Percentiles rank a stretch among this genome's conserved stretches.
Evolutionary conservation across 2,329 filamentous ascomycete genomes (phyloP).

Genomic region (Phaeoacremonium minimum): DNA sequence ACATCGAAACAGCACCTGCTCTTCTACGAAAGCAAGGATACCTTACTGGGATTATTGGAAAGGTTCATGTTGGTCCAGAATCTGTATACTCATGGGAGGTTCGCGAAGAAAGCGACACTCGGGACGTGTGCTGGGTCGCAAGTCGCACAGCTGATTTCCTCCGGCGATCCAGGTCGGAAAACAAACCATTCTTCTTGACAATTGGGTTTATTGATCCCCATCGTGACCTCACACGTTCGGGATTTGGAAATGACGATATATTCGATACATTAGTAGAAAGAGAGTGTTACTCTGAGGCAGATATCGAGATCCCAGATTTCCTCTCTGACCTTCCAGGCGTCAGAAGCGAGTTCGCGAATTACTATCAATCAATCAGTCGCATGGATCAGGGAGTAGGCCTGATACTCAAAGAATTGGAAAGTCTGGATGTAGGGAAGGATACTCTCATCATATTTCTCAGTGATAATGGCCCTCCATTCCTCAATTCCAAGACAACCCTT

Average conservation of each 20-base stretch:
- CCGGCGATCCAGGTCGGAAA: conserved; percentile 18
- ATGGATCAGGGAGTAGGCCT: conserved; percentile 36
- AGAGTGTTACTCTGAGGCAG: conserved; percentile 15
- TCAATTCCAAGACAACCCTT: conserved; percentile 47
- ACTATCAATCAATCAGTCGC: conserved; percentile 33
- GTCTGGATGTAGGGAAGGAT: conserved; percentile 21
- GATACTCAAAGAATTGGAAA: conserved; percentile 27
- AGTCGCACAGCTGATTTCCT: conserved; percentile 32
- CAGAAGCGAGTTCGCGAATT: conserved; percentile 36
- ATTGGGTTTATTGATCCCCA: conserved; percentile 43
- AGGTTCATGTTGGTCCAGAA: conserved; percentile 37
- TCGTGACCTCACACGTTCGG: conserved; percentile 31
- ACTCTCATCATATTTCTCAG: conserved; percentile 42
- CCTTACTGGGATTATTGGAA: conserved; percentile 37
- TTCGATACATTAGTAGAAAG: conserved; percentile 11
- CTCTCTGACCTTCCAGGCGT: conserved; percentile 32
- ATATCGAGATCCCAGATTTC: conserved; percentile 34
- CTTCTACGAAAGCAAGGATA: conserved; percentile 33
- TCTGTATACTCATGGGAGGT: conserved; percentile 33
- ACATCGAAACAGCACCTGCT: conserved; percentile 32
- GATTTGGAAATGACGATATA: conserved; percentile 33
- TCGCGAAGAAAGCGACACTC: conserved; percentile 26
- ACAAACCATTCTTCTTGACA: conserved; percentile 37
- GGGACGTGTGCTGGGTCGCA: conserved; percentile 35
- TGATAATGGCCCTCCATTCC: conserved; percentile 43